Conservation (phyloP, 2,329 filamentous ascomycete species). For the Penicillium hesseltinei region DNA sequence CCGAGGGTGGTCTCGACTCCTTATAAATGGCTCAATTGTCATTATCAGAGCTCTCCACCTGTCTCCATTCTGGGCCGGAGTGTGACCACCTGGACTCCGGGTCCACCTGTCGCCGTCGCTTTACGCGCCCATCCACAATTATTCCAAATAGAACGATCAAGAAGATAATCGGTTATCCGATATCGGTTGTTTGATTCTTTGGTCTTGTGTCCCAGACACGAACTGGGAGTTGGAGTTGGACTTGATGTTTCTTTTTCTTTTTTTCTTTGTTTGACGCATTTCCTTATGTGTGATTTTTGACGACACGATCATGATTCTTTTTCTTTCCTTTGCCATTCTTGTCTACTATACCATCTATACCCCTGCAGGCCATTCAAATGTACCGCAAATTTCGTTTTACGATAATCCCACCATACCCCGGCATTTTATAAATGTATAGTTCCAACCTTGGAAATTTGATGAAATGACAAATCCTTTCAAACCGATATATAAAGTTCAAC, state of each 20-base stretch:
- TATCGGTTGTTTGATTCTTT: background rate
- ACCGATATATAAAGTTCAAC: background rate
- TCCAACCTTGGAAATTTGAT: background rate
- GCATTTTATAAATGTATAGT: background rate
- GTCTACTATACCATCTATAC: background rate
- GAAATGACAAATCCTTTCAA: background rate
- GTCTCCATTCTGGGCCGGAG: background rate
- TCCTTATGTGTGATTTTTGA: background rate
- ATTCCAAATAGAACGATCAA: background rate
- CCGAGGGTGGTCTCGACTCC: conserved; percentile 1
- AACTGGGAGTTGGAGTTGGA: background rate
- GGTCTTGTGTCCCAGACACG: background rate
- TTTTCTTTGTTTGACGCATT: background rate
- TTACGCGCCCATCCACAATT: background rate
- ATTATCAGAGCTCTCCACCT: background rate
- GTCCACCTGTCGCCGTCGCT: background rate
- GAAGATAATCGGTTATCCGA: background rate
- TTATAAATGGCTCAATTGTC: background rate
- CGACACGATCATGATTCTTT: conserved; percentile 4
- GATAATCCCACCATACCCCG: background rate
- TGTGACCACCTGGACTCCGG: background rate
- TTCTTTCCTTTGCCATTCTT: background rate
- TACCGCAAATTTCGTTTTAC: background rate
- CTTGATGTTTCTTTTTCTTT: background rate
- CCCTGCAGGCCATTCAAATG: background rate